Percentiles rank a stretch among this genome's conserved stretches.
These are phyloP conservation scores for Termitomyces sp. DNA, from an alignment of 768 basidiomycete species.

Conservation along the genomic window DNA sequence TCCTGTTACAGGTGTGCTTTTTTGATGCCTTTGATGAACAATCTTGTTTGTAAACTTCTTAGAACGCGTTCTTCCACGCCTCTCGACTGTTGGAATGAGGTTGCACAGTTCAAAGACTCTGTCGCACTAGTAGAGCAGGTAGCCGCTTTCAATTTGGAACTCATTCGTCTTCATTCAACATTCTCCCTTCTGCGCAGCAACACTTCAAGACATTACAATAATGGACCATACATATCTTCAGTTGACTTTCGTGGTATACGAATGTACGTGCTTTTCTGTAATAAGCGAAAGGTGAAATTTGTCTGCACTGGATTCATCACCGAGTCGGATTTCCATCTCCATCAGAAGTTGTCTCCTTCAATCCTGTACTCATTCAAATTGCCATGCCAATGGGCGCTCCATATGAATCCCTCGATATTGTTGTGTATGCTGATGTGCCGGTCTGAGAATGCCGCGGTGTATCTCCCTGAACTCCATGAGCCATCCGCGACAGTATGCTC, in stretches of 20 bases:
- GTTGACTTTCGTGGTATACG: not conserved
- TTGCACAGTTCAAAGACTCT: constrained; percentile 60
- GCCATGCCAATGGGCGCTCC: constrained; percentile 15
- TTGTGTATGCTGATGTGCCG: constrained; percentile 7
- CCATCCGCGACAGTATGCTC: constrained; percentile 13
- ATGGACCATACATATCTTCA: constrained; percentile 5
- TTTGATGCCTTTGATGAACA: not conserved
- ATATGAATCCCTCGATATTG: constrained; percentile 9
- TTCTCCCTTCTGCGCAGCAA: constrained; percentile 32
- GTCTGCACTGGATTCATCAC: not conserved
- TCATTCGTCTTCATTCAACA: not conserved
- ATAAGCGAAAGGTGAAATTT: not conserved
- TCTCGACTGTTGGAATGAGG: constrained; percentile 73
- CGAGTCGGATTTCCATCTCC: constrained; percentile 1
- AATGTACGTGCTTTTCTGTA: constrained; percentile 2
- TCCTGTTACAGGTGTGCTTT: constrained; percentile 68
- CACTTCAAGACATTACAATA: constrained; percentile 57
- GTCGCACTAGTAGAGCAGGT: constrained; percentile 70
- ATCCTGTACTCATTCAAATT: constrained; percentile 8
- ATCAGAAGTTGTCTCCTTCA: not conserved
- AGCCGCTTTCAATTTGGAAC: not conserved
- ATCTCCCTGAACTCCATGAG: constrained; percentile 2
- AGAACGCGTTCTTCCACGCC: constrained; percentile 46
- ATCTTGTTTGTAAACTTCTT: constrained; percentile 18
- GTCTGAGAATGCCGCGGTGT: constrained; percentile 11